Conservation (phyloP, 2,329 filamentous ascomycete genomes). For the Onygena corvina region DNA sequence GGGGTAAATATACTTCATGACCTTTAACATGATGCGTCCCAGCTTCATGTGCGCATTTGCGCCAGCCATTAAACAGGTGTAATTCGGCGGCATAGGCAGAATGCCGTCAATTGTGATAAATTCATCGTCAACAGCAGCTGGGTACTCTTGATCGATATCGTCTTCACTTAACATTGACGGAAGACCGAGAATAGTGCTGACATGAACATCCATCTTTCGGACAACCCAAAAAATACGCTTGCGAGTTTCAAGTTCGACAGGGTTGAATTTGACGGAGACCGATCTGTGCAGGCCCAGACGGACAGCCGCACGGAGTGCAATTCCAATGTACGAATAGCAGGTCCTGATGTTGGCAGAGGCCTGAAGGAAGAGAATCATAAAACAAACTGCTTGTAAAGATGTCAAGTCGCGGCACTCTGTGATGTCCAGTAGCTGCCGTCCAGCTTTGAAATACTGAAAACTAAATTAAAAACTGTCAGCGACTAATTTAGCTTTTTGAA, state of each 20-base stretch:
- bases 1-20: slow-evolving; percentile 53
- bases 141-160: slow-evolving; percentile 41
- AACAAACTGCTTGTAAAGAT: slow-evolving; percentile 62
- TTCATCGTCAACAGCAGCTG: slow-evolving; percentile 36
- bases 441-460: slow-evolving; percentile 60
- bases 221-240: slow-evolving; percentile 50
- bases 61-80: slow-evolving; percentile 46
- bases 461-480: slow-evolving; percentile 31
- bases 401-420: slow-evolving; percentile 58
- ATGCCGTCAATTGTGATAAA: slow-evolving; percentile 38
- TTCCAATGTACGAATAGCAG: slow-evolving; percentile 69
- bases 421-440: slow-evolving; percentile 51
- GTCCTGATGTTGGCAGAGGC: slow-evolving; percentile 65
- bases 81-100: slow-evolving; percentile 43
- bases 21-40: slow-evolving; percentile 47
- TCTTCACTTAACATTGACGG: slow-evolving; percentile 40
- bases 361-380: slow-evolving; percentile 71
- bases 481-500: neutral
- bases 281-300: slow-evolving; percentile 68
- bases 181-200: slow-evolving; percentile 39
- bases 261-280: slow-evolving; percentile 55
- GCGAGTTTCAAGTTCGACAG: slow-evolving; percentile 59
- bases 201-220: slow-evolving; percentile 41
- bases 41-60: slow-evolving; percentile 50
- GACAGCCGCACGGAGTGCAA: slow-evolving; percentile 62